Percentiles rank a stretch among this genome's conserved stretches.
phyloP scores from a whole-genome alignment of 1,284 basidiomycete species.

The Entoloma clypeatum region DNA sequence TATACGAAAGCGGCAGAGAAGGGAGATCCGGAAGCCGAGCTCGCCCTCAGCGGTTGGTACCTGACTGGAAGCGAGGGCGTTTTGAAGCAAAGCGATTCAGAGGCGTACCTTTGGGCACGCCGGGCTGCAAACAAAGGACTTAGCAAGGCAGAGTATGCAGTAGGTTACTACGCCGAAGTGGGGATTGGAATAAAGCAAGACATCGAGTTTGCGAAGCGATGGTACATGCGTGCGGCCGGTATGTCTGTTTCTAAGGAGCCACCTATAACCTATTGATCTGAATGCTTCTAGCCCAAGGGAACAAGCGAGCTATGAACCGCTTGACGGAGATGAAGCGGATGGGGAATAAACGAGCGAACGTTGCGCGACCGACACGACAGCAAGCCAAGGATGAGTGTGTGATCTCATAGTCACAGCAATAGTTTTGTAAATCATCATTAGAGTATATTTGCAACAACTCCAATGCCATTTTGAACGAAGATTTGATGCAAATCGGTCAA shows the following conservation, averaged over 20 bases:
- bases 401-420: conserved; percentile 62
- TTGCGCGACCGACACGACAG: conserved; percentile 84
- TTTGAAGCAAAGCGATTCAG: conserved; percentile 94
- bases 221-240: conserved; percentile 99
- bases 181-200: conserved; percentile 98
- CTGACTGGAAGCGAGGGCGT: conserved; percentile 93
- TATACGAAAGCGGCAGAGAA: conserved; percentile 98
- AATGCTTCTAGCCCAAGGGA: conserved; percentile 72
- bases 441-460: neutral
- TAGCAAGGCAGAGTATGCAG: conserved; percentile 93
- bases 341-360: conserved; percentile 68
- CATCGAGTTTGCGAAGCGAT: conserved; percentile 92
- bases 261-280: conserved; percentile 10
- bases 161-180: conserved; percentile 96
- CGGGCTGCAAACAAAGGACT: conserved; percentile 91
- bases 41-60: conserved; percentile 98
- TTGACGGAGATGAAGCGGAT: conserved; percentile 87
- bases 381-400: conserved; percentile 91
- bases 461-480: neutral
- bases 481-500: too few relatives aligned
- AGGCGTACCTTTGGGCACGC: conserved; percentile 96
- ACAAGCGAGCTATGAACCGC: conserved; percentile 92
- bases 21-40: conserved; percentile 90
- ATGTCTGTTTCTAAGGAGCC: conserved; percentile 31
- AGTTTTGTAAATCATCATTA: too few relatives aligned